Evolutionary conservation across 352 stramenopile species (phyloP).

Genomic region (Pythium oligandrum): DNA sequence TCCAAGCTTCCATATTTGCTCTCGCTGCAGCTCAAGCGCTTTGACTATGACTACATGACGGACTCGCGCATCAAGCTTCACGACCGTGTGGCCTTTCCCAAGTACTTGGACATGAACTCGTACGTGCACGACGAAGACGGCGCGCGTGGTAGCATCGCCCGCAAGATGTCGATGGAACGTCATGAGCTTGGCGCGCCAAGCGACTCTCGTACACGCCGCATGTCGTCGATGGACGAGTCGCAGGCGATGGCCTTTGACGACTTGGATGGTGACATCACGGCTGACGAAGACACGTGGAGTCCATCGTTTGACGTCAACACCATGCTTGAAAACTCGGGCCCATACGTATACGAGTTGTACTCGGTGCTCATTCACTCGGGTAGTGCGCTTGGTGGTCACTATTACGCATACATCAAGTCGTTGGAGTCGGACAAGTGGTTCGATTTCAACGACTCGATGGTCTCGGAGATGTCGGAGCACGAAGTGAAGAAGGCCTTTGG

Average conservation of each 20-base stretch:
- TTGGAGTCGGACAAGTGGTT: constrained; percentile 80
- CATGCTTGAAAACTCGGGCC: constrained; percentile 56
- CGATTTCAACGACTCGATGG: constrained; percentile 86
- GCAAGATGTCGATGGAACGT: constrained; percentile 86
- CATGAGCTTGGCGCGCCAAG: constrained; percentile 54
- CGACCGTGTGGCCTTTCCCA: constrained; percentile 84
- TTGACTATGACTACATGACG: constrained; percentile 90
- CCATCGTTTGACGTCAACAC: constrained; percentile 55
- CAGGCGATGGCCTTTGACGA: constrained; percentile 38
- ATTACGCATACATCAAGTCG: constrained; percentile 93
- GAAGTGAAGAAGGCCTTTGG: constrained; percentile 78
- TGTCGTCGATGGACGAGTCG: constrained; percentile 78
- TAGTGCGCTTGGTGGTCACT: constrained; percentile 90
- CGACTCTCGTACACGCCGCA: constrained; percentile 24
- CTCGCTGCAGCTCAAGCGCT: constrained; percentile 89
- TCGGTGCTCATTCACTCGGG: constrained; percentile 91
- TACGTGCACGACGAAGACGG: constrained; percentile 58
- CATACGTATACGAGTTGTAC: constrained; percentile 89
- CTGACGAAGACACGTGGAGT: constrained; percentile 48
- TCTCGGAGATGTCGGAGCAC: constrained; percentile 70
- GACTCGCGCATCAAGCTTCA: constrained; percentile 86
- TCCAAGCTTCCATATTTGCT: constrained; percentile 84
- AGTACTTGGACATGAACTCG: constrained; percentile 89
- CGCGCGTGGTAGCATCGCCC: constrained; percentile 50
- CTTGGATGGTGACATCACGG: constrained; percentile 12